These are phyloP conservation scores for Aspergillus funiculosus DNA, from an alignment of 495 filamentous ascomycete genomes.

Conservation along the genomic window DNA sequence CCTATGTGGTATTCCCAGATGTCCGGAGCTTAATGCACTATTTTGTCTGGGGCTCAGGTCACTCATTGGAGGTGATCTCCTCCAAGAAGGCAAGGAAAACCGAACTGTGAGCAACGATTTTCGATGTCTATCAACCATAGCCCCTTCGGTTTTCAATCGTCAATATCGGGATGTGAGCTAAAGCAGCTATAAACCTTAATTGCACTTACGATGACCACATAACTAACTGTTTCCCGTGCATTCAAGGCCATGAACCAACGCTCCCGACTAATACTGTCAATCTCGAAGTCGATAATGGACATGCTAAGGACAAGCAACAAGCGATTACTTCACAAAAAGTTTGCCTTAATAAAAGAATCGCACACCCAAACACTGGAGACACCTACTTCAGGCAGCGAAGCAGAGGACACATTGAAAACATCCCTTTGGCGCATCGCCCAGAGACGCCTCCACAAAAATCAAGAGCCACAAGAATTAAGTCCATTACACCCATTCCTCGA, in stretches of 20 bases:
- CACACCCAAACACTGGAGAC: background rate
- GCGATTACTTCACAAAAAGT: constrained; percentile 11
- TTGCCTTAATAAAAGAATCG: constrained; percentile 2
- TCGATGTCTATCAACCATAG: constrained; percentile 22
- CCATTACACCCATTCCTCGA: background rate
- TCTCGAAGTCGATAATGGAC: constrained; percentile 31
- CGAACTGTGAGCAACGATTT: background rate
- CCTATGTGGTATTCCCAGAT: background rate
- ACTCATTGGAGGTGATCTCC: constrained; percentile 17
- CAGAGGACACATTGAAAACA: constrained; percentile 15
- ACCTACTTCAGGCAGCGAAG: too few species aligned
- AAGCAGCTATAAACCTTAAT: background rate
- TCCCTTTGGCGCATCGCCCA: constrained; percentile 30
- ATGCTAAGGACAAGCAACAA: constrained; percentile 24
- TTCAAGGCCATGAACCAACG: constrained; percentile 39
- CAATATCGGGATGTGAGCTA: constrained; percentile 32
- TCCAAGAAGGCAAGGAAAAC: background rate
- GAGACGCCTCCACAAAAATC: constrained; percentile 16
- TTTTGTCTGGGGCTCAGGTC: constrained; percentile 26
- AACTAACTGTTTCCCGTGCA: constrained; percentile 7
- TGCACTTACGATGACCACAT: background rate
- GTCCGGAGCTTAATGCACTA: constrained; percentile 12
- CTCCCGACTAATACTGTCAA: constrained; percentile 28
- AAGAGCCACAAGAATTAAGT: constrained; percentile 6
- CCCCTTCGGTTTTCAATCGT: constrained; percentile 33